phyloP scores from a whole-genome alignment of 1,139 yeast genomes.

The Hemisphaericaspora xylanilytica region DNA sequence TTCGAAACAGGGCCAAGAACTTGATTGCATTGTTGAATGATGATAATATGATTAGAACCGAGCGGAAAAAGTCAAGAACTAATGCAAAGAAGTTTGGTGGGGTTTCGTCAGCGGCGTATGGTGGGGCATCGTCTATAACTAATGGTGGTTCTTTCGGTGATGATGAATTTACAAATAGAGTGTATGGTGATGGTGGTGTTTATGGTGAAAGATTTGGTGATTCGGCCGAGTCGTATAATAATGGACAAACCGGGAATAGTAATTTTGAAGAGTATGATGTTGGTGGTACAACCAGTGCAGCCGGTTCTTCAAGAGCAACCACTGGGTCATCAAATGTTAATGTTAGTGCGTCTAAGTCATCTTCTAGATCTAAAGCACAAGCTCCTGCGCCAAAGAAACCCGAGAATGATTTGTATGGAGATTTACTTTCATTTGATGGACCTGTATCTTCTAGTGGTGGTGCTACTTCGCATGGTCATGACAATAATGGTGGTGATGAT shows the following conservation, averaged over 20 bases:
- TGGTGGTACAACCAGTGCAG: conserved; percentile 25
- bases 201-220: conserved; percentile 68
- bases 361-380: conserved; percentile 21
- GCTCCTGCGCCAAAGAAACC: conserved; percentile 19
- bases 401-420: conserved; percentile 49
- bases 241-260: conserved; percentile 40
- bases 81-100: conserved; percentile 80
- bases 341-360: conserved; percentile 27
- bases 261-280: conserved; percentile 75
- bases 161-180: conserved; percentile 54
- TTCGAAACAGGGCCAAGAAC: conserved; percentile 84
- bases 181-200: conserved; percentile 81
- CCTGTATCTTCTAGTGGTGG: conserved; percentile 17
- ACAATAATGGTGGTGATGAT: conserved; percentile 22
- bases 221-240: conserved; percentile 43
- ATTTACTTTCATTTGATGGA: conserved; percentile 54
- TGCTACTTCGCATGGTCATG: conserved; percentile 25
- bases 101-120: conserved; percentile 51
- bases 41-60: conserved; percentile 72
- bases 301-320: conserved; percentile 39
- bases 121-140: conserved; percentile 46
- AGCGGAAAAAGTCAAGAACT: conserved; percentile 84
- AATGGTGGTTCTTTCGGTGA: conserved; percentile 47
- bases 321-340: conserved; percentile 42
- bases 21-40: conserved; percentile 70